phyloP scores from a whole-genome alignment of 768 basidiomycete genomes.

The Boletus reticulatus region DNA sequence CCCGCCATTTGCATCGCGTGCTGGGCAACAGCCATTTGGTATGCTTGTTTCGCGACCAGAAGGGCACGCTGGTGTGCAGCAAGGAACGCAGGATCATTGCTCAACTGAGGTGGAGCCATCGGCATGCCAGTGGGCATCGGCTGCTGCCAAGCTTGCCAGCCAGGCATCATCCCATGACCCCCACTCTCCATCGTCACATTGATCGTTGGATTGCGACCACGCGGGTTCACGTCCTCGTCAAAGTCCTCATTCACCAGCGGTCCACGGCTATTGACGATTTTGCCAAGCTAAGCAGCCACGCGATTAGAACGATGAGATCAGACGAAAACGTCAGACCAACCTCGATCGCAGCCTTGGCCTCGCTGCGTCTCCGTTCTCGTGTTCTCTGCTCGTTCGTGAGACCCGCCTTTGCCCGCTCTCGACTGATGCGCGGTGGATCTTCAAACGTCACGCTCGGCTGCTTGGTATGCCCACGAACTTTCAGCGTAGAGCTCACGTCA shows the following conservation, averaged over 20 bases:
- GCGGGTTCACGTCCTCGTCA: slow-evolving; percentile 38
- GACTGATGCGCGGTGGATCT: slow-evolving; percentile 39
- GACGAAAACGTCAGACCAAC: slow-evolving; percentile 36
- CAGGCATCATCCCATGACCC: slow-evolving; percentile 32
- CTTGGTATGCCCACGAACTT: slow-evolving; percentile 42
- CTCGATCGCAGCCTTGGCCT: slow-evolving; percentile 88
- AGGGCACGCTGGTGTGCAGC: slow-evolving; percentile 88
- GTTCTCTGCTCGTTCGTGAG: slow-evolving; percentile 51
- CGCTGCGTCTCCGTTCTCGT: slow-evolving; percentile 71
- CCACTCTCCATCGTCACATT: slow-evolving; percentile 36
- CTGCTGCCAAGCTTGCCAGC: slow-evolving; percentile 32
- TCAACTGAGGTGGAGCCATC: slow-evolving; percentile 41
- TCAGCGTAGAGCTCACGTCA: slow-evolving; percentile 29
- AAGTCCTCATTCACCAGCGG: slow-evolving; percentile 53
- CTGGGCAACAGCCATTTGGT: slow-evolving; percentile 87
- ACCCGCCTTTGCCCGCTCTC: slow-evolving; percentile 30
- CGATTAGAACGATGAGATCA: neutral
- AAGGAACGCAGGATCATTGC: slow-evolving; percentile 55
- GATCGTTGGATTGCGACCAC: slow-evolving; percentile 29
- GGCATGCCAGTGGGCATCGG: slow-evolving; percentile 26
- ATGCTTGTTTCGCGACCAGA: slow-evolving; percentile 83
- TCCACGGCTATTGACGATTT: slow-evolving; percentile 77
- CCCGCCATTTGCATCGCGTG: slow-evolving; percentile 88
- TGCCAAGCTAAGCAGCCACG: slow-evolving; percentile 63
- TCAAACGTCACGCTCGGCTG: slow-evolving; percentile 70